Evolutionary conservation across 73 alveolate species (phyloP).

Genomic region (Blepharisma japonicum): DNA sequence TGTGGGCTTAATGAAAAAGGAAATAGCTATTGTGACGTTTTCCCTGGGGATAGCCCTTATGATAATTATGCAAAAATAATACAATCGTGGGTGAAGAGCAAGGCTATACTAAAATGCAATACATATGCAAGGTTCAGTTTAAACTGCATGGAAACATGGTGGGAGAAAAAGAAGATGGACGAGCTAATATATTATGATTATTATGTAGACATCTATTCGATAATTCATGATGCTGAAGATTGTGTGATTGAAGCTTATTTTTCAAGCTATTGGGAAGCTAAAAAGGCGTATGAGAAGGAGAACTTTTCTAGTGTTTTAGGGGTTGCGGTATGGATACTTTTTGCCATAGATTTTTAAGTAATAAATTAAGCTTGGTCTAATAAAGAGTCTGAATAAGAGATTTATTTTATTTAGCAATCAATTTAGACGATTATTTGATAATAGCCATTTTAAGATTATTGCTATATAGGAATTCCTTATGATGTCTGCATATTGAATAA

Average conservation of each 20-base stretch:
- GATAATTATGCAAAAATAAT: neutral
- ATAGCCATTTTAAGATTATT: too few relatives aligned
- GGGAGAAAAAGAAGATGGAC: neutral
- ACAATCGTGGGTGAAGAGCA: neutral
- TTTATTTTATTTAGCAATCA: too few relatives aligned
- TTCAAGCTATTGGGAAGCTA: too few relatives aligned
- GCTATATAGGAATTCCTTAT: too few relatives aligned
- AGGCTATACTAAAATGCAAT: neutral
- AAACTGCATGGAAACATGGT: neutral
- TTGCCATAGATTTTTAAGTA: too few relatives aligned
- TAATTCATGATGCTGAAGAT: neutral
- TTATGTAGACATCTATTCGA: neutral
- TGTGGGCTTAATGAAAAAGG: conserved; percentile 2
- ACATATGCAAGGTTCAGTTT: neutral
- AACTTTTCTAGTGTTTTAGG: too few relatives aligned
- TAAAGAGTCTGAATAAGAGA: too few relatives aligned
- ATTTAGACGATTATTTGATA: too few relatives aligned
- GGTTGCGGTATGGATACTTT: too few relatives aligned
- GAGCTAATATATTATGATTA: neutral
- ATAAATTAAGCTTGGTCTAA: too few relatives aligned
- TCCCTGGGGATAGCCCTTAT: conserved; percentile 7
- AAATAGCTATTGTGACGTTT: neutral
- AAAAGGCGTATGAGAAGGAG: too few relatives aligned
- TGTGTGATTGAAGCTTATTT: neutral
- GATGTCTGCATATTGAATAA: too few relatives aligned